A percentile compares a stretch with the other conserved stretches of the same genome.
These are phyloP conservation scores for Perilla frutescens DNA, from an alignment of 257 asterid species.

Conservation along the genomic window DNA sequence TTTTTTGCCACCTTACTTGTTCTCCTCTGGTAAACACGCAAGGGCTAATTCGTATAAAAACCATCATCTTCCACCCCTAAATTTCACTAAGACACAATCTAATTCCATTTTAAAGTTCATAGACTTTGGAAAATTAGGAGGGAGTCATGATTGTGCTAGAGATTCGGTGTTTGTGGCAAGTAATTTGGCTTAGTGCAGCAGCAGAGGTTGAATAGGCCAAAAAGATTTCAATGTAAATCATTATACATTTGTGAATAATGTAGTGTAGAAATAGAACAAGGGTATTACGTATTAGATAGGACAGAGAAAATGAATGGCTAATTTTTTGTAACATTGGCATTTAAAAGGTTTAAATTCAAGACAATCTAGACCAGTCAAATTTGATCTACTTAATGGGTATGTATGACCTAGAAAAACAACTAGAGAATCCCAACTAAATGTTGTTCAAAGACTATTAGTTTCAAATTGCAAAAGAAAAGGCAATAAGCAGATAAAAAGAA, in stretches of 20 bases:
- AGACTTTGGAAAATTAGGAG: neutral
- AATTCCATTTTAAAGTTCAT: neutral
- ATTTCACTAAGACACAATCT: neutral
- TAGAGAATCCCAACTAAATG: neutral
- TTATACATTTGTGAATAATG: neutral
- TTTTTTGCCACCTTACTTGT: neutral
- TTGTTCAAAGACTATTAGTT: neutral
- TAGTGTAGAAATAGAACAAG: neutral
- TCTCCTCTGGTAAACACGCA: neutral
- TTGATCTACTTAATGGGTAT: neutral
- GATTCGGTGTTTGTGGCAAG: neutral
- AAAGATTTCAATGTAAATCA: neutral
- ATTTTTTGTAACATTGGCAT: too few species aligned
- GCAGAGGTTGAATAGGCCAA: neutral
- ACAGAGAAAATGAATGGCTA: neutral
- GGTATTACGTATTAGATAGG: neutral
- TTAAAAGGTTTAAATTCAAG: neutral
- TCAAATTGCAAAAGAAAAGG: slow-evolving; percentile 9
- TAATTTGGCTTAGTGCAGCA: neutral
- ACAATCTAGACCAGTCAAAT: neutral
- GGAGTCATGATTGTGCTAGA: neutral
- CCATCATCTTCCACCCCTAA: neutral
- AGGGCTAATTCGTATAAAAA: neutral
- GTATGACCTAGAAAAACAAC: neutral
- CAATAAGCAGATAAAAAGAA: slow-evolving; percentile 20